phyloP scores from a whole-genome alignment of 2,329 filamentous ascomycete species.

The Remersonia thermophila region DNA sequence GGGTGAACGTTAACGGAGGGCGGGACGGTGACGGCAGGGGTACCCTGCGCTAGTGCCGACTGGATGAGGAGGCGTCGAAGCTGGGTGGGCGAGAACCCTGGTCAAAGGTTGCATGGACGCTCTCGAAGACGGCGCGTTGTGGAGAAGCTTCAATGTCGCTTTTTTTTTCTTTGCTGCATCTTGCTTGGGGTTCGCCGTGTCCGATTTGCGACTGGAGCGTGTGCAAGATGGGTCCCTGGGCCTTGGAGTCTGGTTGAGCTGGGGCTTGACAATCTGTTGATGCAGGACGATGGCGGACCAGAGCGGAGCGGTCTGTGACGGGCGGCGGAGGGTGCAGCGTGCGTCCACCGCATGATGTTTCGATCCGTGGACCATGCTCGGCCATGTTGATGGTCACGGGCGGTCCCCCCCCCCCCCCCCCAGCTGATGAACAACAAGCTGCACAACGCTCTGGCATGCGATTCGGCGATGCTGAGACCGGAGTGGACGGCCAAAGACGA shows the following conservation, averaged over 20 bases:
- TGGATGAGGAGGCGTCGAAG: neutral
- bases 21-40: constrained; percentile 12
- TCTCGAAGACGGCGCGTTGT: constrained; percentile 10
- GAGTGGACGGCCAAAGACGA: too few species aligned
- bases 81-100: constrained; percentile 5
- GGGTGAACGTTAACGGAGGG: constrained; percentile 11
- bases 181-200: constrained; percentile 5
- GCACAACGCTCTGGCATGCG: too few species aligned
- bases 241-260: too few species aligned
- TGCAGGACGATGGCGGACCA: neutral
- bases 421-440: too few species aligned
- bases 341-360: too few species aligned
- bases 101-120: constrained; percentile 11
- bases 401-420: too few species aligned
- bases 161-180: constrained; percentile 2
- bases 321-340: too few species aligned
- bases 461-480: too few species aligned
- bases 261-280: too few species aligned
- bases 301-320: too few species aligned
- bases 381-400: too few species aligned
- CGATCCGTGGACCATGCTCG: too few species aligned
- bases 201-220: neutral
- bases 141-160: constrained; percentile 12
- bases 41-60: constrained; percentile 9
- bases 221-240: constrained; percentile 1